phyloP scores from a whole-genome alignment of 1,139 yeast genomes.

The Pneumocystis jirovecii region DNA sequence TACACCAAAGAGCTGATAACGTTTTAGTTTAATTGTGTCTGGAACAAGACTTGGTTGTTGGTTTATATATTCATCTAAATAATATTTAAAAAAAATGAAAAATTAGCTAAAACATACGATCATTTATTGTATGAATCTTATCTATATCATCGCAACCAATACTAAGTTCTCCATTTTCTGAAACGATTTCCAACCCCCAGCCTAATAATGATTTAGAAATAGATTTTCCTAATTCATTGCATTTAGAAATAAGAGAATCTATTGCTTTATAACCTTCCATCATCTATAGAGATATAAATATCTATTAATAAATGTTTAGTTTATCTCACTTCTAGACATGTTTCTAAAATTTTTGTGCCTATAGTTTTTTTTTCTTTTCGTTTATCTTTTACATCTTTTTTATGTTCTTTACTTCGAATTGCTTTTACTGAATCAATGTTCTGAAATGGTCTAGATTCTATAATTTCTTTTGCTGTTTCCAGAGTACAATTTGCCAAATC shows the following conservation, averaged over 20 bases:
- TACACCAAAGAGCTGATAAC: slow-evolving; percentile 49
- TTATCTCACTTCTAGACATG: slow-evolving; percentile 11
- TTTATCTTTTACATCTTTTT: slow-evolving; percentile 18
- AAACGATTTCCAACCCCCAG: slow-evolving; percentile 74
- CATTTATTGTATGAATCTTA: neutral
- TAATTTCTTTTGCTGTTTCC: slow-evolving; percentile 47
- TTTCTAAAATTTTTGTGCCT: slow-evolving; percentile 62
- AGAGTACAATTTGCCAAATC: slow-evolving; percentile 66
- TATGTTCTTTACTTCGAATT: neutral
- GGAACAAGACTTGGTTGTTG: slow-evolving; percentile 18
- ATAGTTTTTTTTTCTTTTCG: slow-evolving; percentile 33
- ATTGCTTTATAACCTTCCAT: slow-evolving; percentile 86
- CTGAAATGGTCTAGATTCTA: slow-evolving; percentile 49
- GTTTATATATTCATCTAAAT: slow-evolving; percentile 25
- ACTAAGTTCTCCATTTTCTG: slow-evolving; percentile 36
- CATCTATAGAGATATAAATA: slow-evolving; percentile 36
- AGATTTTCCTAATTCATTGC: slow-evolving; percentile 59
- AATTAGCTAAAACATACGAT: slow-evolving; percentile 31
- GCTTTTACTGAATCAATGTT: neutral
- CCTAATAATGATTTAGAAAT: slow-evolving; percentile 57
- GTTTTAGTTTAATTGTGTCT: slow-evolving; percentile 9
- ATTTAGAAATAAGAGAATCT: slow-evolving; percentile 70
- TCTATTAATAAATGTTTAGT: slow-evolving; percentile 20
- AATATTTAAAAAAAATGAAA: neutral
- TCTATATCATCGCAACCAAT: slow-evolving; percentile 1